Conservation (phyloP, 139 green algal species). For the Spirogloea muscicola region DNA sequence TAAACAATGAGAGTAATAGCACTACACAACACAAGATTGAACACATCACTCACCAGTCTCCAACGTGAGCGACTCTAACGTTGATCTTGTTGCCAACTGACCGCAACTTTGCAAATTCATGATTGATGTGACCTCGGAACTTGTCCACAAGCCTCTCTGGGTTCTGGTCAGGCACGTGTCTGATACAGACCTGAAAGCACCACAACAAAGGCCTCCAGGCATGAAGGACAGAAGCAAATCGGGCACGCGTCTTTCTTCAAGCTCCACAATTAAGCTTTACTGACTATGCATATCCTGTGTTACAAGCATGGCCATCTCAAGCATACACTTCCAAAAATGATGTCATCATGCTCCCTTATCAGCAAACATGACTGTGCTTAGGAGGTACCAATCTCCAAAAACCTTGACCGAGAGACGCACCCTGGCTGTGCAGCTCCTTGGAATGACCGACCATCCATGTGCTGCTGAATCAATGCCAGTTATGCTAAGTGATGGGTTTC, state of each 20-base stretch:
- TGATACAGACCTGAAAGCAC: slow-evolving; percentile 39
- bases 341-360: neutral
- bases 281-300: neutral
- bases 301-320: too few relatives aligned
- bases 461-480: slow-evolving; percentile 66
- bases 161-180: slow-evolving; percentile 68
- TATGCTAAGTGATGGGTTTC: slow-evolving; percentile 75
- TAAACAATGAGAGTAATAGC: too few relatives aligned
- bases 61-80: slow-evolving; percentile 60
- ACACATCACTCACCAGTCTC: slow-evolving; percentile 96
- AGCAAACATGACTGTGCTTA: neutral
- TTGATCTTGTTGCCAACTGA: slow-evolving; percentile 65
- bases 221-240: slow-evolving; percentile 3
- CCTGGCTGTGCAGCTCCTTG: slow-evolving; percentile 71
- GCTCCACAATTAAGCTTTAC: neutral
- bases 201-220: slow-evolving; percentile 4
- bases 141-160: slow-evolving; percentile 58
- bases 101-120: slow-evolving; percentile 76
- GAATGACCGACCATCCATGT: slow-evolving; percentile 90
- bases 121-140: slow-evolving; percentile 68
- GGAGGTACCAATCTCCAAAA: neutral
- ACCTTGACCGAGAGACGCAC: slow-evolving; percentile 37
- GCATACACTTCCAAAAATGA: too few relatives aligned
- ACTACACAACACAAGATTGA: too few relatives aligned
- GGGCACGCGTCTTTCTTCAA: neutral